These are phyloP conservation scores for Nadsonia commutata DNA, from an alignment of 1,139 yeast species.

Conservation along the genomic window DNA sequence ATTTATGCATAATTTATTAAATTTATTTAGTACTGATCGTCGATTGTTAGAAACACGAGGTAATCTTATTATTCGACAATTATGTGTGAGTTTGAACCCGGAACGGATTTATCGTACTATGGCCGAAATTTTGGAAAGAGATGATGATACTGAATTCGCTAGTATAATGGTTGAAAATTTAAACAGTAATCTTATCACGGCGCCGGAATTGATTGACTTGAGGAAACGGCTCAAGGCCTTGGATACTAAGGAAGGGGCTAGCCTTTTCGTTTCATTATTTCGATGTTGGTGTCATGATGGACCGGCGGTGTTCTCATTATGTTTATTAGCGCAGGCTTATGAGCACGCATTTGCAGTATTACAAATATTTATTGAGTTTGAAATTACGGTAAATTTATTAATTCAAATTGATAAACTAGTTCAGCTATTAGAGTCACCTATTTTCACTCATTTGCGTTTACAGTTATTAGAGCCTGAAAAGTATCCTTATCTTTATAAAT, in stretches of 20 bases:
- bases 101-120: slow-evolving; percentile 72
- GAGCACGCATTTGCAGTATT: slow-evolving; percentile 75
- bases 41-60: slow-evolving; percentile 56
- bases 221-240: slow-evolving; percentile 48
- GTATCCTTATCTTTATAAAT: slow-evolving; percentile 70
- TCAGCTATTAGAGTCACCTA: slow-evolving; percentile 75
- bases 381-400: slow-evolving; percentile 53
- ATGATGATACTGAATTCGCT: slow-evolving; percentile 54
- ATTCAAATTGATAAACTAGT: slow-evolving; percentile 71
- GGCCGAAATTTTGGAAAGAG: slow-evolving; percentile 57
- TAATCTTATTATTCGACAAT: slow-evolving; percentile 69
- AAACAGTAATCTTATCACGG: slow-evolving; percentile 76
- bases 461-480: slow-evolving; percentile 79
- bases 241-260: slow-evolving; percentile 48
- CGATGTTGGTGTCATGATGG: slow-evolving; percentile 89
- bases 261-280: slow-evolving; percentile 62
- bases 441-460: slow-evolving; percentile 72
- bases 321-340: slow-evolving; percentile 78
- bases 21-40: slow-evolving; percentile 53
- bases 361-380: slow-evolving; percentile 60
- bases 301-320: slow-evolving; percentile 74
- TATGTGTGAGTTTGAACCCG: slow-evolving; percentile 69
- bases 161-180: slow-evolving; percentile 75
- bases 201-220: slow-evolving; percentile 61
- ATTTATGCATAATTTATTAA: slow-evolving; percentile 59